Base-by-base conservation (phyloP, 1,284 basidiomycete species). In the Amylostereum chailletii region DNA sequence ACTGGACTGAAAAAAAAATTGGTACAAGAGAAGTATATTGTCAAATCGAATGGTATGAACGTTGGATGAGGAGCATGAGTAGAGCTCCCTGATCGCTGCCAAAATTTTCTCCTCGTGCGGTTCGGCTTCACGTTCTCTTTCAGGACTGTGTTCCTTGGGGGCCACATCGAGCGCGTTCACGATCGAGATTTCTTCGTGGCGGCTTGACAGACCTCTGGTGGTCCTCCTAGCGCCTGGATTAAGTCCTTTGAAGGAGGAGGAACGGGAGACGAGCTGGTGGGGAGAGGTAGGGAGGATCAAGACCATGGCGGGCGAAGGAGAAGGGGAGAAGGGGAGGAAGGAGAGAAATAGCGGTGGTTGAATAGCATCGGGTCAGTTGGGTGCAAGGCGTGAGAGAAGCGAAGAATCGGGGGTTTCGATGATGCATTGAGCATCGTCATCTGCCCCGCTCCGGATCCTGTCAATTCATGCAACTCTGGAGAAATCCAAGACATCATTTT, bases 61-160 rank as follows among this genome's bases (percentile, higher is more conserved):
- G 19, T 44, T 5, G 10, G 9, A 37, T 29, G 11, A 33, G 29
- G 27, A 46, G 58, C 70, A 74, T 6, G 68, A 63, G 53, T 77
- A 76, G 52, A 77, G 57, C 58, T 75, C 72, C 53, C 69, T 72
- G 34, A 77, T 62, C 5, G 66, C 65, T 30, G 62, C 41, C 34
- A 75, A 57, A 36, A 75, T 67, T 29, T 62, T 60, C 37, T 65
- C 54, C 55, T 76, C 74, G 32, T 70, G 58, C 2, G 62, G 56
- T 46, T 71, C 61, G 3, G 63, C 51, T 9, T 47, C 51, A 9
- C 74, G 62, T 52, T 73, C 72, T 39, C 62, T 58, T 7, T 76
- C 62, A 26, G 58, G 57, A 55, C 67, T 70, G 9, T 68, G 65
- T 46, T 71, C 63, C 10, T 62, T 62, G 4, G 71, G 65, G 5